phyloP scores from a whole-genome alignment of 768 basidiomycete genomes.

The Naematelia encephala region DNA sequence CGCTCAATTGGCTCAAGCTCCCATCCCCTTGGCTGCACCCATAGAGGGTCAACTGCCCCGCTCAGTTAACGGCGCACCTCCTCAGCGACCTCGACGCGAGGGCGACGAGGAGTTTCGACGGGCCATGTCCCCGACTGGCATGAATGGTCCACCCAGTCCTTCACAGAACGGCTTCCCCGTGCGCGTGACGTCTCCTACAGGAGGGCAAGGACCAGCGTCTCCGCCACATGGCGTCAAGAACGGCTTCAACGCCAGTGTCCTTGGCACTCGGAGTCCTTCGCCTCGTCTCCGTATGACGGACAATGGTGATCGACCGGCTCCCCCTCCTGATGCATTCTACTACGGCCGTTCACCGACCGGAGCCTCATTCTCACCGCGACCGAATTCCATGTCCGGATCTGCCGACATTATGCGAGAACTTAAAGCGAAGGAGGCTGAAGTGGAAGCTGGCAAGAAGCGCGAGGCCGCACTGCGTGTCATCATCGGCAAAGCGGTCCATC shows the following conservation, averaged over 20 bases:
- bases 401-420: slow-evolving; percentile 75
- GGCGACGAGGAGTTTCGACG: slow-evolving; percentile 52
- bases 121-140: slow-evolving; percentile 64
- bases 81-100: slow-evolving; percentile 49
- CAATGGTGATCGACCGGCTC: slow-evolving; percentile 40
- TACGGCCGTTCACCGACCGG: slow-evolving; percentile 50
- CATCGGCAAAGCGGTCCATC: slow-evolving; percentile 66
- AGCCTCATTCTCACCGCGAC: slow-evolving; percentile 27
- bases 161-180: slow-evolving; percentile 14
- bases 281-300: slow-evolving; percentile 35
- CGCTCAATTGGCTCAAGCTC: neutral
- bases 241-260: slow-evolving; percentile 53
- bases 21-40: slow-evolving; percentile 15
- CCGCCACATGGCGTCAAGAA: slow-evolving; percentile 28
- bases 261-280: slow-evolving; percentile 60
- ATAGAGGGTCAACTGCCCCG: slow-evolving; percentile 2
- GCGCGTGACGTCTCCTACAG: slow-evolving; percentile 30
- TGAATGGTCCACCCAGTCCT: slow-evolving; percentile 33
- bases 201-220: slow-evolving; percentile 27
- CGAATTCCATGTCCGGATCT: slow-evolving; percentile 26
- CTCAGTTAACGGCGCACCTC: slow-evolving; percentile 47
- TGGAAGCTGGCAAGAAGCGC: slow-evolving; percentile 70
- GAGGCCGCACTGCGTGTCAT: slow-evolving; percentile 84
- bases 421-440: slow-evolving; percentile 74
- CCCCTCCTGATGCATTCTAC: slow-evolving; percentile 65